A percentile compares a stretch with the other conserved stretches of the same genome.
These are phyloP conservation scores for Boletus bicolor DNA, from an alignment of 768 basidiomycete genomes.

Conservation along the genomic window DNA sequence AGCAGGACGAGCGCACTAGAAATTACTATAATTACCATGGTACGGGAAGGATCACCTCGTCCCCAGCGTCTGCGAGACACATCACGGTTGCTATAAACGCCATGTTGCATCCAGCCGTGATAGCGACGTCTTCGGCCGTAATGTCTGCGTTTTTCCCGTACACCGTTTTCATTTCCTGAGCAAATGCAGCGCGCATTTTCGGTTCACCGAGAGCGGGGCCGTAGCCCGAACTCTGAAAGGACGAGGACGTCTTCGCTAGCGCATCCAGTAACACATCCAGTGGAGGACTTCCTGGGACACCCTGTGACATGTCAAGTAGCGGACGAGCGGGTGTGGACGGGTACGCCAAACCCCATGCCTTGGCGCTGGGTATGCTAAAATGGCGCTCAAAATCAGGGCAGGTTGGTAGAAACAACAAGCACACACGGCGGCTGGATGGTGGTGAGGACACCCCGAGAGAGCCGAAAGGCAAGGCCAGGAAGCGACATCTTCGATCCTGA, in stretches of 20 bases:
- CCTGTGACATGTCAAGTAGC: slow-evolving; percentile 73
- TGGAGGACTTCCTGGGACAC: slow-evolving; percentile 68
- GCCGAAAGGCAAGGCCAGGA: slow-evolving; percentile 28
- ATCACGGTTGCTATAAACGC: slow-evolving; percentile 63
- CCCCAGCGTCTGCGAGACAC: slow-evolving; percentile 63
- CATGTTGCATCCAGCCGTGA: slow-evolving; percentile 73
- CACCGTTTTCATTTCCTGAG: slow-evolving; percentile 55
- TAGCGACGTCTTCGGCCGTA: slow-evolving; percentile 52
- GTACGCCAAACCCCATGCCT: slow-evolving; percentile 53
- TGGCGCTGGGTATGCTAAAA: slow-evolving; percentile 53
- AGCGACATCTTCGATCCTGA: slow-evolving; percentile 1
- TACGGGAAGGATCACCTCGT: slow-evolving; percentile 68
- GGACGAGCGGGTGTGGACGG: slow-evolving; percentile 40
- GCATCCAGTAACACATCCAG: slow-evolving; percentile 48
- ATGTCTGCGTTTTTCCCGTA: slow-evolving; percentile 56
- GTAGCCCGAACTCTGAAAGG: slow-evolving; percentile 51
- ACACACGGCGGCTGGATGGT: slow-evolving; percentile 49
- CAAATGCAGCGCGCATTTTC: slow-evolving; percentile 47
- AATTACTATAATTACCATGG: slow-evolving; percentile 50
- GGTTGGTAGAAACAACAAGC: too few relatives aligned
- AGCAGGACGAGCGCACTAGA: not conserved
- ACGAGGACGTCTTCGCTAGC: slow-evolving; percentile 43
- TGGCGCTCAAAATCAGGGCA: not conserved
- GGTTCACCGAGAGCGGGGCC: slow-evolving; percentile 57
- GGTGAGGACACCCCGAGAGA: slow-evolving; percentile 40